Percentiles rank a stretch among this genome's conserved stretches.
These are phyloP conservation scores for Saccharomycopsis hybrid DNA, from an alignment of 1,139 yeast genomes.

Conservation along the genomic window DNA sequence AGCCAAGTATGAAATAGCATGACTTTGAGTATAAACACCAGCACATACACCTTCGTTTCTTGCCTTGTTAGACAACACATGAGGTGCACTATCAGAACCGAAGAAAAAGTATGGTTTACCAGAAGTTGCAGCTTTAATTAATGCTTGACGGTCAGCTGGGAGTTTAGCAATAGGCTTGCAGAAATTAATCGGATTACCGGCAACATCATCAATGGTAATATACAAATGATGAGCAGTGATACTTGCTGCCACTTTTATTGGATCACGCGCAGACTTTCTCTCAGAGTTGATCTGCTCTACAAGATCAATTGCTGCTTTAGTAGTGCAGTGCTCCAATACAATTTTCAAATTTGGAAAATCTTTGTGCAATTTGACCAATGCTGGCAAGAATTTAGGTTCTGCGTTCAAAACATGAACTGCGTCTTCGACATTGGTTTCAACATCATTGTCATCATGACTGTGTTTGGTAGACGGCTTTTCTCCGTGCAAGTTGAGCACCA, in stretches of 20 bases:
- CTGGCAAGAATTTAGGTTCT: constrained; percentile 90
- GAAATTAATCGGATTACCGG: constrained; percentile 89
- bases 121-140: constrained; percentile 81
- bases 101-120: constrained; percentile 92
- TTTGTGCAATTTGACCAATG: constrained; percentile 64
- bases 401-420: constrained; percentile 87
- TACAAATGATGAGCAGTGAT: constrained; percentile 93
- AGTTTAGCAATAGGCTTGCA: constrained; percentile 98
- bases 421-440: constrained; percentile 28
- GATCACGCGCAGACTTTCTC: constrained; percentile 36
- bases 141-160: constrained; percentile 74
- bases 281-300: constrained; percentile 62
- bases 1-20: constrained; percentile 78
- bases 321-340: constrained; percentile 91
- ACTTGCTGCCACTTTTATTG: constrained; percentile 73
- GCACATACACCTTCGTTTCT: constrained; percentile 87
- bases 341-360: constrained; percentile 87
- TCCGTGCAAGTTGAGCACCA: constrained; percentile 88
- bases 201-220: constrained; percentile 90
- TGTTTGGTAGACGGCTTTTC: constrained; percentile 71
- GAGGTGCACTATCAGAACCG: constrained; percentile 98
- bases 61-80: constrained; percentile 72
- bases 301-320: constrained; percentile 77
- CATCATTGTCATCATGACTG: constrained; percentile 22
- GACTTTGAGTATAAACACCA: constrained; percentile 89